A percentile compares a stretch with the other conserved stretches of the same genome.
These are phyloP conservation scores for Chlorociboria aeruginascens DNA, from an alignment of 495 filamentous ascomycete species.

Conservation along the genomic window DNA sequence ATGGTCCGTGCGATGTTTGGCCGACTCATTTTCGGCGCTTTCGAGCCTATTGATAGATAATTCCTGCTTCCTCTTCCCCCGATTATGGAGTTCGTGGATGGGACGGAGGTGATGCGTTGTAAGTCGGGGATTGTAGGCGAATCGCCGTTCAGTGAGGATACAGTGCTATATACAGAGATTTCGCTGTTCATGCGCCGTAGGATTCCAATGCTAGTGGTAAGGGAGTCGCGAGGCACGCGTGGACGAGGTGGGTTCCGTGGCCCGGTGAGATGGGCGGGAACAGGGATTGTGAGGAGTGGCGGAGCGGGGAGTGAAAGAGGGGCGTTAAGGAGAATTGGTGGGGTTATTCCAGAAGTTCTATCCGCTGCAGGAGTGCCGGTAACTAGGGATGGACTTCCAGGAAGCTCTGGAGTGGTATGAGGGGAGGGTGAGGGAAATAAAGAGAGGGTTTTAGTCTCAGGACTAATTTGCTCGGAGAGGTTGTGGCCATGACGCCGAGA, in stretches of 20 bases:
- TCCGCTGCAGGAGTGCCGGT: neutral
- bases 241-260: constrained; percentile 1
- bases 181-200: constrained; percentile 7
- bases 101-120: neutral
- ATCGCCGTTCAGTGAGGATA: neutral
- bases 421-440: neutral
- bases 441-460: too few relatives aligned
- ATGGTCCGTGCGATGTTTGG: neutral
- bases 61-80: neutral
- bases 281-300: constrained; percentile 7
- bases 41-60: neutral
- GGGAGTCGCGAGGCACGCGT: neutral
- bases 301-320: neutral
- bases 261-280: constrained; percentile 3
- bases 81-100: neutral
- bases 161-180: neutral
- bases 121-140: too few relatives aligned
- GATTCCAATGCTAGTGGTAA: neutral
- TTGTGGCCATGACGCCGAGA: neutral
- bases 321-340: neutral
- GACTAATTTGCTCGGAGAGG: neutral
- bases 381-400: neutral
- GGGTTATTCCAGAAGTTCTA: neutral
- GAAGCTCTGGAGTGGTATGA: neutral
- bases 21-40: neutral